phyloP scores from a whole-genome alignment of 257 asterid species.

The Solanum pinnatisectum region DNA sequence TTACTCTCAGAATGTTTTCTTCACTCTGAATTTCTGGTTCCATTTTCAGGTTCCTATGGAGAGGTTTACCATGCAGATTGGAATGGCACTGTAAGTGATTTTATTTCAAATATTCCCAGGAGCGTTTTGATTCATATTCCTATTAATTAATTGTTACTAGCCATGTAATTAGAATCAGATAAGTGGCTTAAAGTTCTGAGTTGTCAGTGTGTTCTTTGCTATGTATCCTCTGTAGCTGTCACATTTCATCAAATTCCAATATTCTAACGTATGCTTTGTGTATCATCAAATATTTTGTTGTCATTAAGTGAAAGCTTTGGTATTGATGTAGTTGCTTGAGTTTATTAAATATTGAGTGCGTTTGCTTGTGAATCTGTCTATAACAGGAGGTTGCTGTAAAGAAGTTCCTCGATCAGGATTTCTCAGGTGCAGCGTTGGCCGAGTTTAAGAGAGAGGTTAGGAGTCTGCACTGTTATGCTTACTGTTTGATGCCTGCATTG shows the following conservation, averaged over 20 bases:
- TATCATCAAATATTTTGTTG: not conserved
- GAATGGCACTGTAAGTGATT: slow-evolving; percentile 93
- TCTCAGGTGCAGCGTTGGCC: slow-evolving; percentile 98
- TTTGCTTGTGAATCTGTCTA: slow-evolving; percentile 13
- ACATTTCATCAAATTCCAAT: not conserved
- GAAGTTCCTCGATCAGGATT: slow-evolving; percentile 99
- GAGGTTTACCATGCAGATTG: slow-evolving; percentile 99
- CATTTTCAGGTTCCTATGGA: slow-evolving; percentile 86
- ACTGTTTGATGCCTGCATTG: not conserved
- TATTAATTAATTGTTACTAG: not conserved
- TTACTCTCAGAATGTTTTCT: not conserved
- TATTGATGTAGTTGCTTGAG: not conserved
- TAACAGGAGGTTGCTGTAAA: slow-evolving; percentile 96
- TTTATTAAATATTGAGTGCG: not conserved
- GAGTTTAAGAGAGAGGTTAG: slow-evolving; percentile 98
- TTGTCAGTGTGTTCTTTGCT: not conserved
- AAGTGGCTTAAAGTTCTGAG: not conserved
- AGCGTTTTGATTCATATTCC: not conserved
- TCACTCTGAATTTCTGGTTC: not conserved
- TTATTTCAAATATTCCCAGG: not conserved
- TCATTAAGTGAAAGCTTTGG: not conserved
- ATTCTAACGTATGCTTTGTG: not conserved
- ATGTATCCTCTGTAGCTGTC: not conserved
- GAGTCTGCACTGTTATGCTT: not conserved
- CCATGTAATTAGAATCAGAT: not conserved